A percentile compares a stretch with the other conserved stretches of the same genome.
phyloP scores from a whole-genome alignment of 179 eudicot genomes.

The Vitellaria paradoxa region DNA sequence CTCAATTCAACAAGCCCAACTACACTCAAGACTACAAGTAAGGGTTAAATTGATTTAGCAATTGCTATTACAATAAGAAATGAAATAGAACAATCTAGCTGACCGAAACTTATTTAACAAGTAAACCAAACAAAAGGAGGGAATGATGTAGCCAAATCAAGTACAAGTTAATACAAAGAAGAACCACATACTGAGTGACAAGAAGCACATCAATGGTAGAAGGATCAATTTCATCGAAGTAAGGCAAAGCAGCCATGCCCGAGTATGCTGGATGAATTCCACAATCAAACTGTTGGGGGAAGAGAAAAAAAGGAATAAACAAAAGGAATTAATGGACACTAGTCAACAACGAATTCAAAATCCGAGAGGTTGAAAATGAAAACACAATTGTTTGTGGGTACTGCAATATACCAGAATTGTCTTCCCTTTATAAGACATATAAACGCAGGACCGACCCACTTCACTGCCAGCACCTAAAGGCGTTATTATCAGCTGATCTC shows the following conservation, averaged over 20 bases:
- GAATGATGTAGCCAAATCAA: neutral
- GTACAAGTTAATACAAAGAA: neutral
- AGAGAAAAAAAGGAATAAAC: neutral
- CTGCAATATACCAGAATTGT: constrained; percentile 50
- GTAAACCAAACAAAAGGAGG: neutral
- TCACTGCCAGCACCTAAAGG: constrained; percentile 94
- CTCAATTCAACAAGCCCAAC: neutral
- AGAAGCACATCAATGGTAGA: constrained; percentile 87
- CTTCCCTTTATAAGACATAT: constrained; percentile 89
- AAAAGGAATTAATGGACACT: neutral
- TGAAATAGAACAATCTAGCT: neutral
- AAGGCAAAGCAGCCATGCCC: constrained; percentile 96
- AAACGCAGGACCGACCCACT: constrained; percentile 90
- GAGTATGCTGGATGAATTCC: constrained; percentile 98
- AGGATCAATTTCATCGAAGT: constrained; percentile 97
- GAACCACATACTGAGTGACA: constrained; percentile 65
- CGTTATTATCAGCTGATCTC: constrained; percentile 74
- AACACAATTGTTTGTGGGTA: neutral
- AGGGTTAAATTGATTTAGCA: neutral
- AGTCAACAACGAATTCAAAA: neutral
- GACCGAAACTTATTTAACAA: neutral
- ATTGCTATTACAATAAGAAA: neutral
- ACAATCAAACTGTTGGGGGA: constrained; percentile 70
- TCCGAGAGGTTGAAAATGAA: neutral
- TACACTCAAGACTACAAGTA: neutral